A percentile compares a stretch with the other conserved stretches of the same genome.
These are phyloP conservation scores for Colletotrichum shisoi DNA, from an alignment of 2,329 filamentous ascomycete genomes.

Conservation along the genomic window DNA sequence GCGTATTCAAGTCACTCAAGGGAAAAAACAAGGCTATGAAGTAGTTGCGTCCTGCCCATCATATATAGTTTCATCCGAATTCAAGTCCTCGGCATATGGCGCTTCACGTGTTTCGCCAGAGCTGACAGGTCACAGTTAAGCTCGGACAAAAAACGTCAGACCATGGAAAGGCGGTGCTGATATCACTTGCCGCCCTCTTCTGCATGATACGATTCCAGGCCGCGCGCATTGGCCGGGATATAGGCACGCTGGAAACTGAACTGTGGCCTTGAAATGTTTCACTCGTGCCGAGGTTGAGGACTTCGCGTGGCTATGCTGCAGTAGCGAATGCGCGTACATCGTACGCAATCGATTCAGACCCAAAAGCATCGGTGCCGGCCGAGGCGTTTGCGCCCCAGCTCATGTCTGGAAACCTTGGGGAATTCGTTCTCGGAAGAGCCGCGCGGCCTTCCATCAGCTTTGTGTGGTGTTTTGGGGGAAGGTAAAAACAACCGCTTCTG, in stretches of 20 bases:
- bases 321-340: too few species aligned
- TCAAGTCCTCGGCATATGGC: constrained; percentile 21
- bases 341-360: too few species aligned
- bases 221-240: neutral
- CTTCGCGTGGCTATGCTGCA: neutral
- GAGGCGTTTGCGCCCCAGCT: too few species aligned
- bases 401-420: too few species aligned
- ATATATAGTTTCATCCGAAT: constrained; percentile 26
- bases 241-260: neutral
- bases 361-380: too few species aligned
- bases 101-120: constrained; percentile 25
- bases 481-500: too few species aligned
- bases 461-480: too few species aligned
- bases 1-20: too few species aligned
- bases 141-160: constrained; percentile 16
- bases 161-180: neutral
- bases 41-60: neutral
- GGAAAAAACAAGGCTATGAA: neutral
- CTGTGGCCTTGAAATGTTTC: constrained; percentile 10
- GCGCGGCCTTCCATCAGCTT: too few species aligned
- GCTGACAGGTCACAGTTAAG: constrained; percentile 13
- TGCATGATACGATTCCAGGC: neutral
- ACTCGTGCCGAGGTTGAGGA: constrained; percentile 5
- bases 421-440: too few species aligned
- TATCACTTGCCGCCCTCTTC: neutral